Evolutionary conservation across 2,329 filamentous ascomycete species (phyloP), one percentile per base, ranked within the genome.

Genomic region (Penicillium sp.): DNA sequence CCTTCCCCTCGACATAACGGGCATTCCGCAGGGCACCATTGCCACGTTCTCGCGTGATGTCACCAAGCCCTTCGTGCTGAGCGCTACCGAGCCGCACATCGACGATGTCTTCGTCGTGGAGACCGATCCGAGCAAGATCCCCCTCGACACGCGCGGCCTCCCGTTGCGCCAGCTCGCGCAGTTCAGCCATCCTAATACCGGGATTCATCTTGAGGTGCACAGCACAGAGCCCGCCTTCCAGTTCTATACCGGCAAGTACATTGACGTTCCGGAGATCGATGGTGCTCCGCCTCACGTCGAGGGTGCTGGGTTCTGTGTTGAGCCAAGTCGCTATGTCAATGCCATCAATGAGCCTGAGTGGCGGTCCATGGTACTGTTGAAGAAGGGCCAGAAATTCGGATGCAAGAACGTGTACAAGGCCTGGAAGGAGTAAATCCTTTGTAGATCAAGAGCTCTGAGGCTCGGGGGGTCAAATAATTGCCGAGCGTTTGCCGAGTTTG

Each of bases 211-310:
- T 34, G 87, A 96, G 66, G 84, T 95, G 4, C 74, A 81, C 58
- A 93, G 87, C 72, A 97, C 91, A 0, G 91, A 97, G 73, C 93
- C 93, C 0, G 87, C 88, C 0, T 97, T 96, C 75, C 91, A 97
- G 67, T 94, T 96, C 71, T 97, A 97, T 70, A 94, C 89, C 0
- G 93, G 91, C 50, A 84, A 86, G 60, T 84, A 82, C 59, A 89
- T 94, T 51, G 72, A 93, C 55, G 84, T 94, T 9, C 84, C 86
- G 0, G 83, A 67, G 43, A 71, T 74, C 15, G 74, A 70, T 20
- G 74, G 72, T 2, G 65, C 78, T 18, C 79, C 84, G 0, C 81
- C 83, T 1, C 78, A 87, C 33, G 79, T 76, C 0, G 60, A 79
- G 3, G 78, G 88, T 33, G 80, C 83, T 30, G 91, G 86, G 0